A percentile compares a stretch with the other conserved stretches of the same genome.
phyloP scores from a whole-genome alignment of 805 yeast species.

The Saturnispora diversa region DNA sequence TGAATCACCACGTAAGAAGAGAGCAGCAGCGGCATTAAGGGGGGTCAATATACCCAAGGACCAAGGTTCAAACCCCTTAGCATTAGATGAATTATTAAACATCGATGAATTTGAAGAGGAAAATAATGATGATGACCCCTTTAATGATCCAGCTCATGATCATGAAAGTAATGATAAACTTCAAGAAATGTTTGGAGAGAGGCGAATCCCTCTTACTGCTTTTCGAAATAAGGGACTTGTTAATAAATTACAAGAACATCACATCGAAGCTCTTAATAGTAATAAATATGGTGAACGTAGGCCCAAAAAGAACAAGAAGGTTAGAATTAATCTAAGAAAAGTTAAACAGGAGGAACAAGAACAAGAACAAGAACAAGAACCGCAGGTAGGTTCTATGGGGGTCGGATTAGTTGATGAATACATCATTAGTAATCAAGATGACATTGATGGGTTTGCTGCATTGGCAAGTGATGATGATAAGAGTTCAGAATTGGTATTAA shows the following conservation, averaged over 20 bases:
- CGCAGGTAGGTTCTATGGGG: neutral
- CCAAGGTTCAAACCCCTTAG: slow-evolving; percentile 20
- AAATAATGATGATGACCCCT: slow-evolving; percentile 13
- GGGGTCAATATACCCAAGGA: slow-evolving; percentile 6
- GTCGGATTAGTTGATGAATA: slow-evolving; percentile 4
- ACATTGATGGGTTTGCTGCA: slow-evolving; percentile 10
- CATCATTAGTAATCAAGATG: slow-evolving; percentile 6
- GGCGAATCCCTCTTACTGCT: slow-evolving; percentile 76
- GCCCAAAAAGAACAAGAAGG: neutral
- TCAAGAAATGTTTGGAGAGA: slow-evolving; percentile 25
- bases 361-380: too few species aligned
- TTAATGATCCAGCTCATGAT: slow-evolving; percentile 13
- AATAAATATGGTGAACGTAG: neutral
- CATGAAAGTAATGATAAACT: slow-evolving; percentile 10
- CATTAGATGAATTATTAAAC: slow-evolving; percentile 74
- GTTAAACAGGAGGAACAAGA: neutral
- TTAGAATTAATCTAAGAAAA: neutral
- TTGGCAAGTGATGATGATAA: slow-evolving; percentile 9
- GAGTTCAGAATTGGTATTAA: neutral
- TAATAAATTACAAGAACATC: slow-evolving; percentile 9
- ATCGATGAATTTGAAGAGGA: slow-evolving; percentile 76
- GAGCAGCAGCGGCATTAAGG: slow-evolving; percentile 23
- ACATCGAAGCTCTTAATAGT: slow-evolving; percentile 10
- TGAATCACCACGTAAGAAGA: slow-evolving; percentile 15
- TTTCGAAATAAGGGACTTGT: slow-evolving; percentile 71